Conservation (phyloP, 768 basidiomycete genomes). For the Rhizopogon roseolus region DNA sequence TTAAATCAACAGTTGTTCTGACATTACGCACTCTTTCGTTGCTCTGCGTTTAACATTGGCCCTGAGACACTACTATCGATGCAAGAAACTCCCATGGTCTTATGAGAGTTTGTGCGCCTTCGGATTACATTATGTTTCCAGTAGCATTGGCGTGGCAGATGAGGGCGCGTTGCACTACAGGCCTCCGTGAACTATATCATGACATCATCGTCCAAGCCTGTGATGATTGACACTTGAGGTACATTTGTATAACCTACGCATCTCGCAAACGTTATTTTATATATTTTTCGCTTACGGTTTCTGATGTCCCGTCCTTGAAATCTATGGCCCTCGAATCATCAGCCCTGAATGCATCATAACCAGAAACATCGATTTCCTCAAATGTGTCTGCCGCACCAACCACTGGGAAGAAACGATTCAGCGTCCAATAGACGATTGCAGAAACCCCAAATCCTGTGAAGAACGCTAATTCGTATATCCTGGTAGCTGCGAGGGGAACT, state of each 20-base stretch:
- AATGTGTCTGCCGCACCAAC: constrained; percentile 44
- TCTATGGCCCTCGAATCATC: not conserved
- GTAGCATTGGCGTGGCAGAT: not conserved
- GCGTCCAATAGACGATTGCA: constrained; percentile 52
- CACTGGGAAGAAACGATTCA: constrained; percentile 60
- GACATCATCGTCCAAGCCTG: not conserved
- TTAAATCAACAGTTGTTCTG: not conserved
- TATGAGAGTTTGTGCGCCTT: constrained; percentile 41
- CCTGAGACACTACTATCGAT: constrained; percentile 32
- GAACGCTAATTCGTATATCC: constrained; percentile 74
- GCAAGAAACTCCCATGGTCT: constrained; percentile 45
- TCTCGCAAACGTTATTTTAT: not conserved
- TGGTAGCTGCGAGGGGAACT: constrained; percentile 67
- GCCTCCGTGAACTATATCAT: not conserved
- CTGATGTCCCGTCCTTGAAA: not conserved
- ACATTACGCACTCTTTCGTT: constrained; percentile 35
- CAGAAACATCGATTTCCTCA: constrained; percentile 53
- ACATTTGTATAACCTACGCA: no score
- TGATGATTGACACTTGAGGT: no score
- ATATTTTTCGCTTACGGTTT: not conserved
- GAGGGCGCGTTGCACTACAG: not conserved
- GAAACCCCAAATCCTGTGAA: constrained; percentile 80
- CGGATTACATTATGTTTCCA: constrained; percentile 8
- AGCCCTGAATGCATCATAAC: constrained; percentile 2
- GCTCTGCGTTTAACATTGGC: constrained; percentile 36